phyloP scores from a whole-genome alignment of 331 rosid species.

The Quercus tomentella region DNA sequence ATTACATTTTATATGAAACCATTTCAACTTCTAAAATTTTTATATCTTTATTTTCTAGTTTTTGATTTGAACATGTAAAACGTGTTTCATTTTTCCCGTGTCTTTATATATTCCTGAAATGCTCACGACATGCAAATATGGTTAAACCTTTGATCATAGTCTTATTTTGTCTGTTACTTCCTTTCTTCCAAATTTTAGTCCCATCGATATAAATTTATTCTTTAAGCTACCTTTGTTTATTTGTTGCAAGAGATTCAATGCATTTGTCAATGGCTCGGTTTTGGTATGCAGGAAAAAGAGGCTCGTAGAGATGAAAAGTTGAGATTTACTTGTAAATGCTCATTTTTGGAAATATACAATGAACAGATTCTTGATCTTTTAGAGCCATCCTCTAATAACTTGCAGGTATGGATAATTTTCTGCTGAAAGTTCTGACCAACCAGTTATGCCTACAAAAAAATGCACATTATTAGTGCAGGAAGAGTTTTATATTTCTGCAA shows the following conservation, averaged over 20 bases:
- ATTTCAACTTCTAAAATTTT: background rate
- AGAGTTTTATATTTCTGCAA: background rate
- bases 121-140: background rate
- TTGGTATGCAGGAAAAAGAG: conserved; percentile 75
- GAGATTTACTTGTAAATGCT: conserved; percentile 82
- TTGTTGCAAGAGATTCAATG: conserved; percentile 16
- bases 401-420: conserved; percentile 58
- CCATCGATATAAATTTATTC: background rate
- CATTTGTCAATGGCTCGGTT: conserved; percentile 6
- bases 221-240: background rate
- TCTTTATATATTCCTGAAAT: background rate
- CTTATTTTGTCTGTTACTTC: background rate
- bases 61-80: background rate
- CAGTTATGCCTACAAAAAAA: background rate
- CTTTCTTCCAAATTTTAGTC: background rate
- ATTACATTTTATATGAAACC: no score
- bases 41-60: background rate
- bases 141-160: background rate
- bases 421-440: conserved; percentile 3
- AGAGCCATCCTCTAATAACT: conserved; percentile 82
- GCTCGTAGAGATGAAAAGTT: conserved; percentile 81
- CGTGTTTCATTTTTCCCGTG: background rate
- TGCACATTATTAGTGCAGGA: background rate
- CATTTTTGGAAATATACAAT: conserved; percentile 94
- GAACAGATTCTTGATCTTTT: conserved; percentile 97